Conservation (phyloP, 2,329 filamentous ascomycete species). For the Penicillium sp. region DNA sequence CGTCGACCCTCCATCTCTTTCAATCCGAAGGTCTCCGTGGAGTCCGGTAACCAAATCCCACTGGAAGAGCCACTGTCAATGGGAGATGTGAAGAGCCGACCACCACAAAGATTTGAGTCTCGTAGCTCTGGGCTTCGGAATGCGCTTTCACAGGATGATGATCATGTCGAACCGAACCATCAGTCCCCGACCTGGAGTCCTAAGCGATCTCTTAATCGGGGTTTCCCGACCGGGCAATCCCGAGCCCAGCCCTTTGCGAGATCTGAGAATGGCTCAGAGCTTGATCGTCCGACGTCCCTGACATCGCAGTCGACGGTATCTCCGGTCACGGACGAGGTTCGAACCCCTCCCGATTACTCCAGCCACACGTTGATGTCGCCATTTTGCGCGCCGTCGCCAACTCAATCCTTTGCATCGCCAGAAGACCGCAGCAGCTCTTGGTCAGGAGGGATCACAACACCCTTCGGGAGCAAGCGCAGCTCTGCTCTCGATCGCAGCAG, state of each 20-base stretch:
- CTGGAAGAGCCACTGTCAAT: conserved; percentile 35
- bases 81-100: conserved; percentile 20
- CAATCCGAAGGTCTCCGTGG: conserved; percentile 35
- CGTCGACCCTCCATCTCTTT: conserved; percentile 38
- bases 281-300: conserved; percentile 36
- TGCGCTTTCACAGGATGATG: conserved; percentile 30
- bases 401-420: conserved; percentile 32
- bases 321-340: conserved; percentile 33
- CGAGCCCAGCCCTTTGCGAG: conserved; percentile 19
- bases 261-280: conserved; percentile 22
- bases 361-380: conserved; percentile 33
- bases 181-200: conserved; percentile 18
- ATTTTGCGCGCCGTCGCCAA: conserved; percentile 31
- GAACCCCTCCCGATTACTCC: conserved; percentile 34
- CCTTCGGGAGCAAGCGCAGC: conserved; percentile 32
- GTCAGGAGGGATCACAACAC: conserved; percentile 26
- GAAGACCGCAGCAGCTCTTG: conserved; percentile 37
- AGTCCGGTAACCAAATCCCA: conserved; percentile 32
- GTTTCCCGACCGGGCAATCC: conserved; percentile 21
- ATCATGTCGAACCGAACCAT: conserved; percentile 14
- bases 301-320: conserved; percentile 40
- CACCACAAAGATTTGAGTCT: conserved; percentile 24
- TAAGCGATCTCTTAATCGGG: conserved; percentile 18
- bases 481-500: conserved; percentile 28
- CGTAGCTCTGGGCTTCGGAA: conserved; percentile 31